Evolutionary conservation across 306 rosid genomes (phyloP).

Genomic region (Trifolium fragiferum): DNA sequence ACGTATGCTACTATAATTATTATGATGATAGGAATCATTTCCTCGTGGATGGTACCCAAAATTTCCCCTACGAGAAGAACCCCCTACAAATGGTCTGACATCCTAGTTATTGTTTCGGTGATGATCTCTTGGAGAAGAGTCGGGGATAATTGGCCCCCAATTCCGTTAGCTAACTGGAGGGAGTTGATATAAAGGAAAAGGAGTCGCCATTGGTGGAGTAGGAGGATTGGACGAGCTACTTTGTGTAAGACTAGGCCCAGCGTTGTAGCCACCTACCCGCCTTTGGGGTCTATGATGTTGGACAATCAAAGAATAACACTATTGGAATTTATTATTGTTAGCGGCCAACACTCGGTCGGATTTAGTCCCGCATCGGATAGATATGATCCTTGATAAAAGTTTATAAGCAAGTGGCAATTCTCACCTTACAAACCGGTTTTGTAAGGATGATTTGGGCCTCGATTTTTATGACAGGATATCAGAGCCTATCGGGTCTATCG

Average conservation of each 20-base stretch:
- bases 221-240: constrained; percentile 57
- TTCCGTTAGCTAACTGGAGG: constrained; percentile 53
- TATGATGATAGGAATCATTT: constrained; percentile 65
- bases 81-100: constrained; percentile 56
- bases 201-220: constrained; percentile 65
- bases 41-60: constrained; percentile 59
- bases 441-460: too few species aligned
- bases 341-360: too few species aligned
- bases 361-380: too few species aligned
- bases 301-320: too few species aligned
- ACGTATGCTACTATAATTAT: constrained; percentile 61
- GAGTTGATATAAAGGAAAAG: constrained; percentile 58
- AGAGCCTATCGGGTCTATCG: too few species aligned
- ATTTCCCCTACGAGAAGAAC: constrained; percentile 63
- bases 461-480: too few species aligned
- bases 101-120: constrained; percentile 62
- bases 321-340: too few species aligned
- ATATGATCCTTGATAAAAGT: too few species aligned
- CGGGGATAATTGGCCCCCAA: constrained; percentile 54
- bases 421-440: too few species aligned
- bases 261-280: constrained; percentile 57
- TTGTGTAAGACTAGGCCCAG: constrained; percentile 51
- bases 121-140: constrained; percentile 62
- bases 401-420: too few species aligned
- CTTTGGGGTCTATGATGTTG: constrained; percentile 60